A percentile compares a stretch with the other conserved stretches of the same genome.
These are phyloP conservation scores for Crepidotus sp. DNA, from an alignment of 1,284 basidiomycete species.

Conservation along the genomic window DNA sequence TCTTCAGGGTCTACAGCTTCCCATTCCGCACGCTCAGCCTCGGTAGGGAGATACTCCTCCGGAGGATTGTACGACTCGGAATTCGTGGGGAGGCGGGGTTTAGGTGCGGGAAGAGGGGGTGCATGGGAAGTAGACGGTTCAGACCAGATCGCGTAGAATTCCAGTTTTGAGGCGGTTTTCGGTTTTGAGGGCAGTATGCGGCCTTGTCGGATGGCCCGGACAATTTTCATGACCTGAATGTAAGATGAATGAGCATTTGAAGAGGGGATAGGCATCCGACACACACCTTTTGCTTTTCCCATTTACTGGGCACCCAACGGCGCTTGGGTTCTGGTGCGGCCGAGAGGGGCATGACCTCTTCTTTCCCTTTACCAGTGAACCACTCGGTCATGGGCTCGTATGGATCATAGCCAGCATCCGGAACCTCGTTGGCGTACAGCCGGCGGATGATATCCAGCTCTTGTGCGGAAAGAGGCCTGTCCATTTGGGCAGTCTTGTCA, in stretches of 20 bases:
- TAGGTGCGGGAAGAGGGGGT: constrained; percentile 89
- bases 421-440: constrained; percentile 85
- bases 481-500: constrained; percentile 81
- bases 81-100: constrained; percentile 82
- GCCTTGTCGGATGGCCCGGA: constrained; percentile 94
- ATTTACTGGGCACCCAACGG: constrained; percentile 96
- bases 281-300: constrained; percentile 96
- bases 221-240: constrained; percentile 94
- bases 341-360: constrained; percentile 89
- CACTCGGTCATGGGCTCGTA: constrained; percentile 93
- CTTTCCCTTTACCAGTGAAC: constrained; percentile 95
- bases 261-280: background rate
- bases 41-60: constrained; percentile 92
- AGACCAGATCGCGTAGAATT: constrained; percentile 90
- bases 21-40: constrained; percentile 80
- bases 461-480: constrained; percentile 82
- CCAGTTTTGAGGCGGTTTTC: constrained; percentile 61
- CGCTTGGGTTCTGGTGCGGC: constrained; percentile 93
- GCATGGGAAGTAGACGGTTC: constrained; percentile 56
- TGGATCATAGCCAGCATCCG: constrained; percentile 83
- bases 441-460: constrained; percentile 94
- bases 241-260: constrained; percentile 6
- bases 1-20: constrained; percentile 84
- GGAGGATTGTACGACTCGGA: constrained; percentile 98
- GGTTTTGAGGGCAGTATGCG: constrained; percentile 89